These are phyloP conservation scores for Quercus tomentella DNA, from an alignment of 331 rosid genomes.

Conservation along the genomic window DNA sequence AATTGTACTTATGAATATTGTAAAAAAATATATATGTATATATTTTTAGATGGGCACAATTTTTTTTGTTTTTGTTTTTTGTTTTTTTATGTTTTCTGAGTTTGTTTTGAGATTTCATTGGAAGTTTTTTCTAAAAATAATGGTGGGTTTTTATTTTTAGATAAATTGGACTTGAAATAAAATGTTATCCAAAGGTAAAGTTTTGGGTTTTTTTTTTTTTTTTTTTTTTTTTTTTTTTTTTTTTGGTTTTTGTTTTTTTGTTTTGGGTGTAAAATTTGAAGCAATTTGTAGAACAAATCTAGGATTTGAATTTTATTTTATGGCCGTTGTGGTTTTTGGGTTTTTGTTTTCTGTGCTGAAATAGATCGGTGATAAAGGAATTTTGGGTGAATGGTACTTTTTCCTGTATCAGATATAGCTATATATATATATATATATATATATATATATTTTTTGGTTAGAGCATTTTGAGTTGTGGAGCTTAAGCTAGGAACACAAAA, in stretches of 20 bases:
- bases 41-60: no score
- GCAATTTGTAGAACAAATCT: background rate
- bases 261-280: background rate
- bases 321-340: background rate
- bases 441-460: background rate
- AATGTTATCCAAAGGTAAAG: background rate
- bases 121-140: background rate
- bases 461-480: slow-evolving; percentile 6
- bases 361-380: slow-evolving; percentile 38
- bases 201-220: background rate
- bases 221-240: background rate
- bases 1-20: no score
- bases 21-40: no score
- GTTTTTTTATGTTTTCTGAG: background rate
- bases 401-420: slow-evolving; percentile 4
- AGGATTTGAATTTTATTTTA: background rate
- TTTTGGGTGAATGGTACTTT: slow-evolving; percentile 18
- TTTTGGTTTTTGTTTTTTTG: background rate
- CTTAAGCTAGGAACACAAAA: background rate
- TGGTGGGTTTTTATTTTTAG: background rate
- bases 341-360: background rate
- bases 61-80: background rate
- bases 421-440: background rate
- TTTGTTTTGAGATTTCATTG: slow-evolving; percentile 21
- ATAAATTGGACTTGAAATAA: slow-evolving; percentile 5